Evolutionary conservation across 208 protist species (phyloP).

Genomic region (Acanthamoeba royreba): DNA sequence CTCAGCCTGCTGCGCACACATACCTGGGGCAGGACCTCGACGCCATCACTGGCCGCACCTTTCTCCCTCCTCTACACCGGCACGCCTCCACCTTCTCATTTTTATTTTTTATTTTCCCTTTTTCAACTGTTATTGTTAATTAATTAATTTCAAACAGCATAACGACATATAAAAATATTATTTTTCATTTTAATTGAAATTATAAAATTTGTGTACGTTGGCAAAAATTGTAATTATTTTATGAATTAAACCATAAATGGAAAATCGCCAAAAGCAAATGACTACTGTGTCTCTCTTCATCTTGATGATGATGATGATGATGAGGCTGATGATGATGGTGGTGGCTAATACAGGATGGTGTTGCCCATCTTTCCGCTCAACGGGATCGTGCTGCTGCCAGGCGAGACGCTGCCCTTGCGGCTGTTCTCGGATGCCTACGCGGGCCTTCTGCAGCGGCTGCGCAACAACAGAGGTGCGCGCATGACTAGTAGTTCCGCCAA

Average conservation of each 20-base stretch:
- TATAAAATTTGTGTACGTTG: too few relatives aligned
- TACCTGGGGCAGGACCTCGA: conserved; percentile 15
- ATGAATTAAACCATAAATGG: too few relatives aligned
- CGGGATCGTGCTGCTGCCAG: conserved; percentile 25
- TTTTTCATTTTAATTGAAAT: too few relatives aligned
- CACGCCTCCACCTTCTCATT: background rate
- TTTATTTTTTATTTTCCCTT: too few relatives aligned
- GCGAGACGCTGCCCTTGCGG: conserved; percentile 11
- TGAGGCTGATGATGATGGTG: background rate
- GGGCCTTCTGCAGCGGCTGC: background rate
- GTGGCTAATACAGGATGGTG: background rate
- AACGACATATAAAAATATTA: too few relatives aligned
- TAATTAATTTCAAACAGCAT: background rate
- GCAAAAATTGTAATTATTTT: too few relatives aligned
- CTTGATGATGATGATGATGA: background rate
- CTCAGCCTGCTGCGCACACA: background rate
- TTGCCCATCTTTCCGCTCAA: conserved; percentile 7
- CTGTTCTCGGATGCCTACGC: background rate
- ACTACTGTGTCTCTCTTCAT: background rate
- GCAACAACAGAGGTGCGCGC: background rate
- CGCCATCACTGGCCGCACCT: background rate
- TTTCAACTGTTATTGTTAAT: background rate
- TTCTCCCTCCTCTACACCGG: background rate
- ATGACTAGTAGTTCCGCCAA: background rate
- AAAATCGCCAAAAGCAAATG: too few relatives aligned